phyloP scores from a whole-genome alignment of 371 early-diverging fungal genomes.

The Lichtheimia corymbifera region DNA sequence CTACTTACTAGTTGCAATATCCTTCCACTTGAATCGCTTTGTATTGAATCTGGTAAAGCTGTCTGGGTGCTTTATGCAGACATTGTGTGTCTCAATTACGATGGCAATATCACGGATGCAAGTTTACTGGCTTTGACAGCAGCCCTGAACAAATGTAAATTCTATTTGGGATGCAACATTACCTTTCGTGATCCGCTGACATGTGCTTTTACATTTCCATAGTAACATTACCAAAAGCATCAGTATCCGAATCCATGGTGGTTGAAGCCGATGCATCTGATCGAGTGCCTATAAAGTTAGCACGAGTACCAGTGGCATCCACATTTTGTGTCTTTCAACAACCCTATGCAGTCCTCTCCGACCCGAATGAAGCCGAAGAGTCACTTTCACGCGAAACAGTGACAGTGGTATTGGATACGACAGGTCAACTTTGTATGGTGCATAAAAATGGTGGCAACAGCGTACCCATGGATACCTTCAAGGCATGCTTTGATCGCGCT shows the following conservation, averaged over 20 bases:
- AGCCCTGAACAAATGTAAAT: slow-evolving; percentile 72
- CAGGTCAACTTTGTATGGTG: slow-evolving; percentile 48
- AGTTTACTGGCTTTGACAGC: slow-evolving; percentile 75
- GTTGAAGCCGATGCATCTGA: slow-evolving; percentile 59
- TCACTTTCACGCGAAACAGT: slow-evolving; percentile 55
- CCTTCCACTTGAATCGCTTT: slow-evolving; percentile 71
- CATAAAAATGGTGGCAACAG: slow-evolving; percentile 60
- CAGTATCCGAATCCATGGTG: slow-evolving; percentile 58
- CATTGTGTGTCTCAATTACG: slow-evolving; percentile 87
- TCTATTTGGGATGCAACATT: not conserved
- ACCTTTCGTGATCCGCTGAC: not conserved
- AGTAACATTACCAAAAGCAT: slow-evolving; percentile 70
- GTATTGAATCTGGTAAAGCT: slow-evolving; percentile 82
- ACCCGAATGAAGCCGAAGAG: slow-evolving; percentile 80
- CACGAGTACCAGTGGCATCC: slow-evolving; percentile 59
- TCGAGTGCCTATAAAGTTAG: slow-evolving; percentile 46
- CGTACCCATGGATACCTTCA: slow-evolving; percentile 35
- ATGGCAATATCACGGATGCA: slow-evolving; percentile 91
- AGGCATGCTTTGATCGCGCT: slow-evolving; percentile 46
- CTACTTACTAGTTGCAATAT: slow-evolving; percentile 46
- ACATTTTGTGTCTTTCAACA: slow-evolving; percentile 73
- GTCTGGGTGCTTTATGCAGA: slow-evolving; percentile 92
- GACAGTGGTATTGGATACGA: slow-evolving; percentile 65
- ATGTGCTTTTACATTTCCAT: slow-evolving; percentile 4
- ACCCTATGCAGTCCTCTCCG: slow-evolving; percentile 59